A percentile compares a stretch with the other conserved stretches of the same genome.
These are phyloP conservation scores for Homolaphlyctis polyrhiza DNA, from an alignment of 371 early-diverging fungal species.

Conservation along the genomic window DNA sequence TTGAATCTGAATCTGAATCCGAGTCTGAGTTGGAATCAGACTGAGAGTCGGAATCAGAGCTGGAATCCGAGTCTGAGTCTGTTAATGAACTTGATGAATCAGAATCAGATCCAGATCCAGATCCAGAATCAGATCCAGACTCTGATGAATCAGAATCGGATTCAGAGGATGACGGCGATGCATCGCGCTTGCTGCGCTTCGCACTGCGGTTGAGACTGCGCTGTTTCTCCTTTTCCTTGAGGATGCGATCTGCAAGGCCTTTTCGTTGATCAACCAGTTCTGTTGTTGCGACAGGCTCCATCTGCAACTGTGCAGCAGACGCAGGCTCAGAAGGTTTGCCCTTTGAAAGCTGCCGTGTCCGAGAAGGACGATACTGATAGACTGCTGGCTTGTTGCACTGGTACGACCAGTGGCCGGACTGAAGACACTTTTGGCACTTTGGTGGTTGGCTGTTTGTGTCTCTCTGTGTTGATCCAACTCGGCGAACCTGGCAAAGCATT, in stretches of 20 bases:
- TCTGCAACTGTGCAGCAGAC: not conserved
- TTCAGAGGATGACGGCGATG: not conserved
- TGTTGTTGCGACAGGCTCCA: not conserved
- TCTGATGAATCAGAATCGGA: too few relatives aligned
- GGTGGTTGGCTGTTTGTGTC: too few relatives aligned
- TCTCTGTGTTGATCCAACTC: not conserved
- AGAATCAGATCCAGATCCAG: too few relatives aligned
- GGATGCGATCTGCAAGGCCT: not conserved
- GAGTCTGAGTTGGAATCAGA: too few relatives aligned
- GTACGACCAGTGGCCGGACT: not conserved
- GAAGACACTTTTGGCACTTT: not conserved
- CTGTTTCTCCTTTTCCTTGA: not conserved
- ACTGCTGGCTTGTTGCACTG: not conserved
- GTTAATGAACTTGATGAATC: too few relatives aligned
- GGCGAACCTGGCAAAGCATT: too few relatives aligned
- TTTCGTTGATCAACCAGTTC: not conserved
- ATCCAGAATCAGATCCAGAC: too few relatives aligned
- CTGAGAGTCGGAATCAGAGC: too few relatives aligned
- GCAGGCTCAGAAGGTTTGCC: not conserved
- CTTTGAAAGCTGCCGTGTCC: not conserved
- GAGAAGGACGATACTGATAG: not conserved
- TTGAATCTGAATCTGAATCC: too few relatives aligned
- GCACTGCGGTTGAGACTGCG: too few relatives aligned
- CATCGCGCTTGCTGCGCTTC: not conserved
- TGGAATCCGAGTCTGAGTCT: too few relatives aligned